Evolutionary conservation across 2,329 filamentous ascomycete species (phyloP), one percentile per base, ranked within the genome.

Genomic region (Xylaria sp.): DNA sequence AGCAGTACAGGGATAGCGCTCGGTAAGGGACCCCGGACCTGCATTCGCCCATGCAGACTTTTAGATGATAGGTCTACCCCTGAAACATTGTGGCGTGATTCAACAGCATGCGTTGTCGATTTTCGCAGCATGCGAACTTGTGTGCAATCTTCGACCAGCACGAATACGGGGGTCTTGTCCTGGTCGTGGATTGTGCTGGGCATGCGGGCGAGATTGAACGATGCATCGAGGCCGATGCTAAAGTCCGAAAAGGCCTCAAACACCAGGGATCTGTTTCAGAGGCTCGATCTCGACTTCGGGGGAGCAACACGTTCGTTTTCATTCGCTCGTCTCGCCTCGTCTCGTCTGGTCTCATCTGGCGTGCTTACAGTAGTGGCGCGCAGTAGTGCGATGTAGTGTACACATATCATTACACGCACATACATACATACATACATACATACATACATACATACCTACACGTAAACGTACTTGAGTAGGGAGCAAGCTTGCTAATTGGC

Each of bases 271-370:
- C 17, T 23, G 48, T 49, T 53, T 58, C 35, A 54, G 13, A 29
- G 7, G 15, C 48, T 48, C 25, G 21, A 38, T 1, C 73, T 73
- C 38, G 71, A 77, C n/a, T n/a, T n/a, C n/a, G n/a, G n/a, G n/a
- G n/a, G n/a, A n/a, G n/a, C n/a, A n/a, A n/a, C n/a, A n/a, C n/a
- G n/a, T n/a, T n/a, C n/a, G n/a, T n/a, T n/a, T n/a, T n/a, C 33
- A 67, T 75, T 21, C 51, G 40, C 21, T 48, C 52, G 25, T 43
- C 41, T 25, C 25, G 9, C n/a, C 25, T 62, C 15, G 21, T 40
- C 53, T 40, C 38, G 38, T 46, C 25, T 44, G 52, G 7, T 35
- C 37, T 37, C 46, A 25, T 54, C n/a, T 43, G 19, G 33, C 25
- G 4, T 10, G 33, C 25, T 31, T 47, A n/a, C n/a, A n/a, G n/a